A percentile compares a stretch with the other conserved stretches of the same genome.
Evolutionary conservation across 2,329 filamentous ascomycete species (phyloP).

Genomic region (Aspergillus luchuensis): DNA sequence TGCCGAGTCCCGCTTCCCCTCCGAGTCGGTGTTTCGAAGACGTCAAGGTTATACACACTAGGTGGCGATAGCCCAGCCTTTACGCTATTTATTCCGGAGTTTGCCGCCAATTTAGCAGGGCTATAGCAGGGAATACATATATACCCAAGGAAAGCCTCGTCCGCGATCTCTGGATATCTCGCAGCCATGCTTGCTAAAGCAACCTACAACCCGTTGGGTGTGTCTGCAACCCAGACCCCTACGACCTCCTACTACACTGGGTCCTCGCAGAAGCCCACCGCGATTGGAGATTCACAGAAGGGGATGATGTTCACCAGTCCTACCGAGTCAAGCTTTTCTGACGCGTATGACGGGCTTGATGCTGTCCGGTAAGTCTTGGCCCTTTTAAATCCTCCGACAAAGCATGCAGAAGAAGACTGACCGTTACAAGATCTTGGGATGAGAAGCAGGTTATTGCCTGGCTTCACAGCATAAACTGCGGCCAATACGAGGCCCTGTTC

Average conservation of each 20-base stretch:
- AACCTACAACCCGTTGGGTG: slow-evolving; percentile 38
- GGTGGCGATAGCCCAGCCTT: background rate
- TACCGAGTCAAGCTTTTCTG: slow-evolving; percentile 90
- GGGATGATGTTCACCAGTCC: slow-evolving; percentile 68
- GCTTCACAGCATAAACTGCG: slow-evolving; percentile 85
- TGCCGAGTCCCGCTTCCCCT: background rate
- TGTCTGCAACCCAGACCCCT: slow-evolving; percentile 38
- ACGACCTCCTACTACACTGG: slow-evolving; percentile 35
- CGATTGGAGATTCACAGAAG: slow-evolving; percentile 34
- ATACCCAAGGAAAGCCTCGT: background rate
- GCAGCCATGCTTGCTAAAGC: slow-evolving; percentile 45
- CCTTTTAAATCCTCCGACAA: background rate
- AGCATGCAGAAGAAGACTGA: slow-evolving; percentile 15
- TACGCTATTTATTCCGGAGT: background rate
- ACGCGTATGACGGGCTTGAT: slow-evolving; percentile 70
- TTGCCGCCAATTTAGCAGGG: background rate
- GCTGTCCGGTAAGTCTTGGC: slow-evolving; percentile 63
- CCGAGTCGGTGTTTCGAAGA: background rate
- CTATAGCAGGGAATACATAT: background rate
- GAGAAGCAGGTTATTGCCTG: slow-evolving; percentile 91
- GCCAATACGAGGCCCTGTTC: slow-evolving; percentile 90
- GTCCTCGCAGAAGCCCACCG: slow-evolving; percentile 31
- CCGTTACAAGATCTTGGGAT: slow-evolving; percentile 67
- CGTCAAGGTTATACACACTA: background rate
- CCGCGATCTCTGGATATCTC: background rate